Evolutionary conservation across 1,139 yeast genomes (phyloP), one percentile per base, ranked within the genome.

Genomic region (Suhomyces maxii): DNA sequence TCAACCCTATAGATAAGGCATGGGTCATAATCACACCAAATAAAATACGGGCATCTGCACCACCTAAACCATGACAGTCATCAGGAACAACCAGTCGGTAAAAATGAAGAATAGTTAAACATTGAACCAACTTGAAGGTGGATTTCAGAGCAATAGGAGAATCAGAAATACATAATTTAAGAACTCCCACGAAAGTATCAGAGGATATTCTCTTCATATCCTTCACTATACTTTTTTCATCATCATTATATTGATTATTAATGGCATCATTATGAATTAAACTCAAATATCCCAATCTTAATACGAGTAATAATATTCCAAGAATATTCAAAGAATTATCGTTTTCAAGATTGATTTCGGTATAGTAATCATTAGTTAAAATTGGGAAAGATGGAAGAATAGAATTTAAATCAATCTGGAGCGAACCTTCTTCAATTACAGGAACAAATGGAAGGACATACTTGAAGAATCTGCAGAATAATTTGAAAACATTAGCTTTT

Each of bases 31-130:
- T 66, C 1, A 65, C 60, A 0, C 79, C 77, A 45, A 73, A 64
- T 30, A 73, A 59, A 9, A 71, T 60, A 43, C 71, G 74, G 9
- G 73, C 65, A 51, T 74, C 79, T 0, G 73, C 65, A 6, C 76
- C 74, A 36, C 77, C 70, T 26, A 75, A 59, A 1, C 80, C 80
- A 51, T 68, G 73, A 49, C 75, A 65, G 54, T 75, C 79, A 51
- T 69, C 69, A 1, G 79, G 79, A 7, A 70, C 65, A 8, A 73
- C 69, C 41, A 62, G 65, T 34, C 73, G 57, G 53, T 71, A 74
- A 47, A 69, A 72, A 47, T 69, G 62, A 28, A 66, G 50, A 34
- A 75, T 58, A 4, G 69, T 54, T 84, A 83, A 18, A 76, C 75
- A 48, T 53, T 71, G 77, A 6, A 71, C 68, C 44, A 64, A 55